A percentile compares a stretch with the other conserved stretches of the same genome.
phyloP scores from a whole-genome alignment of 139 green algal species.

The Micromonas commoda region DNA sequence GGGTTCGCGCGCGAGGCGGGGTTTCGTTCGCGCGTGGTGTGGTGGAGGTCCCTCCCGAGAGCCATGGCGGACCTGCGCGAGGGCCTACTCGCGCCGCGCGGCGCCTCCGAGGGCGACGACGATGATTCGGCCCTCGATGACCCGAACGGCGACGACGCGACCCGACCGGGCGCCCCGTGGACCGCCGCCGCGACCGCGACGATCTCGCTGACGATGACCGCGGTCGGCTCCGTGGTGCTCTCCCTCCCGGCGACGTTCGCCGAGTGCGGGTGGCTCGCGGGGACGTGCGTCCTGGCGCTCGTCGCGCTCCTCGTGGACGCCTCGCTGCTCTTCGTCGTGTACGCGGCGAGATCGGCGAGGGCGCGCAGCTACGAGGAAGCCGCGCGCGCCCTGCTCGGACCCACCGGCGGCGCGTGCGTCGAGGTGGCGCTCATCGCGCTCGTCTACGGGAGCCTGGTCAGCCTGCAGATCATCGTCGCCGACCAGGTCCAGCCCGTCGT shows the following conservation, averaged over 20 bases:
- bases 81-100: no score
- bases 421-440: neutral
- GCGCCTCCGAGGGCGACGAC: no score
- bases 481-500: no score
- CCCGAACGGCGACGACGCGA: no score
- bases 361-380: neutral
- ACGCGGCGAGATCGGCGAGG: neutral
- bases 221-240: neutral
- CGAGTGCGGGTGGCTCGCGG: neutral
- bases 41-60: no score
- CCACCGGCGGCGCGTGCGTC: neutral
- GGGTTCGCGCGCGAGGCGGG: no score
- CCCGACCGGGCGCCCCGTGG: no score
- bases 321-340: neutral
- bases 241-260: neutral
- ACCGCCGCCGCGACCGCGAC: neutral
- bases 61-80: no score
- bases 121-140: no score
- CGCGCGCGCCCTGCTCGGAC: neutral
- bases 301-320: neutral
- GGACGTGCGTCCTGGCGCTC: neutral
- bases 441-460: neutral
- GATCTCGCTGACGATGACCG: neutral
- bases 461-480: neutral
- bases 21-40: no score